These are phyloP conservation scores for Linum tenue DNA, from an alignment of 345 rosid genomes.

Conservation along the genomic window DNA sequence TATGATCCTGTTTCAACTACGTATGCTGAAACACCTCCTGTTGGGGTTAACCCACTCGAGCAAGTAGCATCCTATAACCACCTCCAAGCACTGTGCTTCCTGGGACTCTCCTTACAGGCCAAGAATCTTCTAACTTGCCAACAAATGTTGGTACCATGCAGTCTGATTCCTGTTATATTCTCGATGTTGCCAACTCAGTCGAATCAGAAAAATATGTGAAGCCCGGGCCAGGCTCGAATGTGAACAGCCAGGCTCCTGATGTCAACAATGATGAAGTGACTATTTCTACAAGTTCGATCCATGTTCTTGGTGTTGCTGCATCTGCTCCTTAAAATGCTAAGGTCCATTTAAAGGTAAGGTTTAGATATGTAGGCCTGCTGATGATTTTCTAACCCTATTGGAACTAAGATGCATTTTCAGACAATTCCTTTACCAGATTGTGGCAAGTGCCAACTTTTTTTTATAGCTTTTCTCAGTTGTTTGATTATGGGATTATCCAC, in stretches of 20 bases:
- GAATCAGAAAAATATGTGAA: slow-evolving; percentile 23
- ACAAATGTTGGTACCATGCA: slow-evolving; percentile 29
- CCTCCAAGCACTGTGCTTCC: slow-evolving; percentile 32
- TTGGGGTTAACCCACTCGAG: slow-evolving; percentile 10
- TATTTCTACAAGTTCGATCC: slow-evolving; percentile 10
- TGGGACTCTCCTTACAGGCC: slow-evolving; percentile 27
- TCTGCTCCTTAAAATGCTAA: slow-evolving; percentile 31
- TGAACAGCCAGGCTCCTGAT: slow-evolving; percentile 25
- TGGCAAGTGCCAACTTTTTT: no score
- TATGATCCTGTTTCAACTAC: slow-evolving; percentile 49
- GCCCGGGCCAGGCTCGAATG: slow-evolving; percentile 27
- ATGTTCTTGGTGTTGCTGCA: slow-evolving; percentile 6
- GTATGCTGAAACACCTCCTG: slow-evolving; percentile 42
- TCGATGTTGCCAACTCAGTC: slow-evolving; percentile 20
- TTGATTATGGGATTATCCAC: no score
- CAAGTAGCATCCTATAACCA: slow-evolving; percentile 44
- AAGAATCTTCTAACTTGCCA: slow-evolving; percentile 35
- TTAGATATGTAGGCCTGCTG: background rate
- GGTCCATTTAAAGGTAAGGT: slow-evolving; percentile 65
- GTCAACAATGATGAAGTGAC: slow-evolving; percentile 21
- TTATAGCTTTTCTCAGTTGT: no score
- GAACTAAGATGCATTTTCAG: no score
- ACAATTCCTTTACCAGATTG: no score
- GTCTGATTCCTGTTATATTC: slow-evolving; percentile 22
- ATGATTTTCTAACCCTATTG: background rate